Evolutionary conservation across 2,329 filamentous ascomycete genomes (phyloP).

Genomic region (Verticillium longisporum): DNA sequence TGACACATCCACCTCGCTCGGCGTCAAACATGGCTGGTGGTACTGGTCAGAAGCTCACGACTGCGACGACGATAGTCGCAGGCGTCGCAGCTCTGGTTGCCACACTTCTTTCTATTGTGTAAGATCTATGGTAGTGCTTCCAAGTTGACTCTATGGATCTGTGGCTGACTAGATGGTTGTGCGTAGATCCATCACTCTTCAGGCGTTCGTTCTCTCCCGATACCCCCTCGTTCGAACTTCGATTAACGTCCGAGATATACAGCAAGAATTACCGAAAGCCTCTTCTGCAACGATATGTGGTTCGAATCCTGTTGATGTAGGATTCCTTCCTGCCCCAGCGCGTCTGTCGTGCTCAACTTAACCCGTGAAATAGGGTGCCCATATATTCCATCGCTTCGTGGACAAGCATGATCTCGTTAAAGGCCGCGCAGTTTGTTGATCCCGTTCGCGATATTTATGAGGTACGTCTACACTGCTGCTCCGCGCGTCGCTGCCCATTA

Average conservation of each 20-base stretch:
- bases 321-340: slow-evolving; percentile 18
- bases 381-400: slow-evolving; percentile 94
- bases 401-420: slow-evolving; percentile 84
- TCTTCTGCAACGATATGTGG: slow-evolving; percentile 91
- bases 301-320: slow-evolving; percentile 90
- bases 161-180: slow-evolving; percentile 8
- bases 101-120: slow-evolving; percentile 80
- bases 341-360: neutral
- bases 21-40: slow-evolving; percentile 50
- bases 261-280: slow-evolving; percentile 98
- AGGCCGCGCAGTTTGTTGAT: slow-evolving; percentile 78
- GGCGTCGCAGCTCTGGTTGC: slow-evolving; percentile 80
- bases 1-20: neutral
- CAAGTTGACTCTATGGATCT: neutral
- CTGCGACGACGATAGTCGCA: slow-evolving; percentile 70
- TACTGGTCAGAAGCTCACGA: slow-evolving; percentile 78
- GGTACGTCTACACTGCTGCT: slow-evolving; percentile 28
- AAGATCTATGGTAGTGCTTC: slow-evolving; percentile 27
- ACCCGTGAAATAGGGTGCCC: slow-evolving; percentile 60
- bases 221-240: neutral
- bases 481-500: no score
- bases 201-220: slow-evolving; percentile 50
- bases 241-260: neutral
- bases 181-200: slow-evolving; percentile 81
- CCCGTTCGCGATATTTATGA: slow-evolving; percentile 95